Conservation (phyloP, 371 early-diverging fungal genomes). For the Saksenaea oblongispora region DNA sequence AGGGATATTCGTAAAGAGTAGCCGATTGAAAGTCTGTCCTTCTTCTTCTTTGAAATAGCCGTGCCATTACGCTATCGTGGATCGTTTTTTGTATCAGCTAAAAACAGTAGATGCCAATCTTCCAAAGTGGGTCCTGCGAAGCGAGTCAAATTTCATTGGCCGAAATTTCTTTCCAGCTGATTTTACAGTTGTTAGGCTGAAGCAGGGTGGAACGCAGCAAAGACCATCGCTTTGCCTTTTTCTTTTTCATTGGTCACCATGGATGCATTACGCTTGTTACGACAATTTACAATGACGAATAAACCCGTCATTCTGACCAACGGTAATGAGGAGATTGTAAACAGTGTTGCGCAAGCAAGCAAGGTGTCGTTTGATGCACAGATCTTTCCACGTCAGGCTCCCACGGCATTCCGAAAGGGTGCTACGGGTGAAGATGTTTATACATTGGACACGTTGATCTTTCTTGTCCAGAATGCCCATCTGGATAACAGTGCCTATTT, state of each 20-base stretch:
- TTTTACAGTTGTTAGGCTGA: too few relatives aligned
- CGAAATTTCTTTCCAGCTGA: too few relatives aligned
- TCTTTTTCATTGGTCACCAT: not conserved
- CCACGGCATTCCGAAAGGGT: constrained; percentile 60
- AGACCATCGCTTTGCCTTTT: constrained; percentile 7
- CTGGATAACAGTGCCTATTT: constrained; percentile 76
- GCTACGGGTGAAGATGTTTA: constrained; percentile 62
- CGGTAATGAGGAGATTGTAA: constrained; percentile 44
- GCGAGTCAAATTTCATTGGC: too few relatives aligned
- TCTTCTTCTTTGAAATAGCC: too few relatives aligned
- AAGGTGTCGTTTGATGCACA: constrained; percentile 57
- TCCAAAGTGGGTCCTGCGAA: too few relatives aligned
- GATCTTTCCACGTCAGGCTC: constrained; percentile 57
- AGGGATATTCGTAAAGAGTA: too few relatives aligned
- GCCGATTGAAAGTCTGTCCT: too few relatives aligned
- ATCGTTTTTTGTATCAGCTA: too few relatives aligned
- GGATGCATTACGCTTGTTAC: constrained; percentile 58
- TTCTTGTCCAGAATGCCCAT: constrained; percentile 63
- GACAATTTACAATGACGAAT: constrained; percentile 61
- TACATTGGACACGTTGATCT: constrained; percentile 75
- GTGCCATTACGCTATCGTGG: too few relatives aligned
- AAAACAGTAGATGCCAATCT: too few relatives aligned
- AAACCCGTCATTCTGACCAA: constrained; percentile 55
- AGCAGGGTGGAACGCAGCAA: not conserved
- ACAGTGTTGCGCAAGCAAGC: constrained; percentile 55